Percentiles rank a stretch among this genome's conserved stretches.
phyloP scores from a whole-genome alignment of 2,329 filamentous ascomycete species.

The Arthrinium puccinioides region DNA sequence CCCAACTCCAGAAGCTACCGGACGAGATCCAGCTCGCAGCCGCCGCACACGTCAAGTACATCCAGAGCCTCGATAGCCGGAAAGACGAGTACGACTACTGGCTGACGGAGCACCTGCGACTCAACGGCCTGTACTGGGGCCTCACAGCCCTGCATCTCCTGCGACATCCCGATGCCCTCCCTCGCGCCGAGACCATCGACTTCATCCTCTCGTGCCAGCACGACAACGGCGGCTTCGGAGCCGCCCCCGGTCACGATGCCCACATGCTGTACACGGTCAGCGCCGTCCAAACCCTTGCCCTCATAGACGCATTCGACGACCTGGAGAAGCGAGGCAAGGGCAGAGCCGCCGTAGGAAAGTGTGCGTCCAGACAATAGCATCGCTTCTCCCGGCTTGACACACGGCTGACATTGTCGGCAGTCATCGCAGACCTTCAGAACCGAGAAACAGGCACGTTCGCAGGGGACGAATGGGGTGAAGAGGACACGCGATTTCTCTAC shows the following conservation, averaged over 20 bases:
- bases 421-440: slow-evolving; percentile 78
- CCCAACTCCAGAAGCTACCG: slow-evolving; percentile 25
- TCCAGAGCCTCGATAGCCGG: slow-evolving; percentile 84
- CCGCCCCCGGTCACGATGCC: slow-evolving; percentile 87
- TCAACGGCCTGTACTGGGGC: slow-evolving; percentile 97
- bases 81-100: slow-evolving; percentile 97
- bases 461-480: slow-evolving; percentile 94
- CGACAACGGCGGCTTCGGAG: slow-evolving; percentile 83
- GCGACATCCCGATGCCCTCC: slow-evolving; percentile 71
- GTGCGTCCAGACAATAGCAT: slow-evolving; percentile 43
- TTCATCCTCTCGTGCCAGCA: slow-evolving; percentile 96
- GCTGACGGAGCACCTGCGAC: slow-evolving; percentile 90
- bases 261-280: slow-evolving; percentile 96
- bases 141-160: slow-evolving; percentile 83
- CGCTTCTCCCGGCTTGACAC: slow-evolving; percentile 5
- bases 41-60: slow-evolving; percentile 75
- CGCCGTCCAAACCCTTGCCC: slow-evolving; percentile 86
- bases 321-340: slow-evolving; percentile 66
- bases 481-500: slow-evolving; percentile 91
- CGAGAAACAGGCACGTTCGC: slow-evolving; percentile 76
- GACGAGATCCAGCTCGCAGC: slow-evolving; percentile 39
- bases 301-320: slow-evolving; percentile 75
- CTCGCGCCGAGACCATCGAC: slow-evolving; percentile 72
- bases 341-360: slow-evolving; percentile 68
- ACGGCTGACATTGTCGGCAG: slow-evolving; percentile 37